Evolutionary conservation across 2,329 filamentous ascomycete genomes (phyloP).

Genomic region (Ophiostoma triangulosporum): DNA sequence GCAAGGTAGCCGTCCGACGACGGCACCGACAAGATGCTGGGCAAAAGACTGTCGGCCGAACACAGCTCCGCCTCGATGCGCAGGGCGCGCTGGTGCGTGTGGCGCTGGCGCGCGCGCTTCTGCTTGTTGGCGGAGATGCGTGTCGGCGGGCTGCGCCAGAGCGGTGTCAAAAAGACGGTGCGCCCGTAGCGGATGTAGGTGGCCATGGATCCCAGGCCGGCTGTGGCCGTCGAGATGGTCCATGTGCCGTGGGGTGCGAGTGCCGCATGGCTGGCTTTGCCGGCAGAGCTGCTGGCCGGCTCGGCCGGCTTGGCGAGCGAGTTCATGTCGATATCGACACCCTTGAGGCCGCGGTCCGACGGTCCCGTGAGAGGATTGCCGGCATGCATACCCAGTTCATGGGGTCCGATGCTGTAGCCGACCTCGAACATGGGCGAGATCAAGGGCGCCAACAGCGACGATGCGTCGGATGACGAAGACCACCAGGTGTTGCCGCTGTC

Average conservation of each 20-base stretch:
- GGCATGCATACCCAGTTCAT: conserved; percentile 21
- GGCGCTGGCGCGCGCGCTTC: conserved; percentile 1
- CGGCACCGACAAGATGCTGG: not conserved
- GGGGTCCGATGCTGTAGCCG: conserved; percentile 24
- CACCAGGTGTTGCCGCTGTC: conserved; percentile 30
- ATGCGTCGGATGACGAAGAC: not conserved
- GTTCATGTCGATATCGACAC: conserved; percentile 24
- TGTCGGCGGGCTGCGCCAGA: conserved; percentile 4
- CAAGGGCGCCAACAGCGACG: conserved; percentile 10
- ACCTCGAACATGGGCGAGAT: conserved; percentile 27
- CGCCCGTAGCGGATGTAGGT: conserved; percentile 25
- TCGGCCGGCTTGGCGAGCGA: conserved; percentile 2
- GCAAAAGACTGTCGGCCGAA: conserved; percentile 19
- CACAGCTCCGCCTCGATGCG: conserved; percentile 31
- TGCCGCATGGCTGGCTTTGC: not conserved
- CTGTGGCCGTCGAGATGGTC: conserved; percentile 26
- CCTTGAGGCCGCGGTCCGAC: conserved; percentile 23
- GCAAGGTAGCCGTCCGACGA: conserved; percentile 25
- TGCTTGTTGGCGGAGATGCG: not conserved
- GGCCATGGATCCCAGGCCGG: conserved; percentile 18
- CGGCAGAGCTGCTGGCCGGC: not conserved
- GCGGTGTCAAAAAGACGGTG: conserved; percentile 21
- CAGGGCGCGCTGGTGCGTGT: conserved; percentile 13
- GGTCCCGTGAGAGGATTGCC: conserved; percentile 21
- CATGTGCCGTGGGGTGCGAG: conserved; percentile 19